A percentile compares a stretch with the other conserved stretches of the same genome.
Conservation (phyloP, 169 alveolate species). For the Plasmodium reichenowi region DNA sequence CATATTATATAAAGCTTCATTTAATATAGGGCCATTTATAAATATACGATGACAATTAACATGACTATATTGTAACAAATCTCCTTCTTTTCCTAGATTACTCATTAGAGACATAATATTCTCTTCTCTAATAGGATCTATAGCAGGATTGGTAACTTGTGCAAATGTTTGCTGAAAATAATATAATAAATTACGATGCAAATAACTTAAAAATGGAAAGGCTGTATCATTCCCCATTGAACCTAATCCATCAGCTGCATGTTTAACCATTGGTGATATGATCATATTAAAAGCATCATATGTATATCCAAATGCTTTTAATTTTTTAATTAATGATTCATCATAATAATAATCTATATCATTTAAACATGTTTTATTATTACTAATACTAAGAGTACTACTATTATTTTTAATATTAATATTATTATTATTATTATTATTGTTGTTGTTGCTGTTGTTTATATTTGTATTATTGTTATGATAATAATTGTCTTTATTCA, state of each 20-base stretch:
- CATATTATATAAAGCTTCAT: conserved; percentile 65
- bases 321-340: conserved; percentile 68
- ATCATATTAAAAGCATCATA: conserved; percentile 76
- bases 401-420: no score
- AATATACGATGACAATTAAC: conserved; percentile 67
- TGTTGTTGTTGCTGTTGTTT: no score
- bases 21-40: conserved; percentile 74
- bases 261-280: conserved; percentile 72
- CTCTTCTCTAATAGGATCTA: conserved; percentile 86
- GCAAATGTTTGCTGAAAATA: conserved; percentile 85
- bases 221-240: conserved; percentile 80
- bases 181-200: conserved; percentile 80
- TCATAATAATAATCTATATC: conserved; percentile 48
- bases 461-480: not conserved
- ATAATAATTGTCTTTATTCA: conserved; percentile 38
- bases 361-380: not conserved
- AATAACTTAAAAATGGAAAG: conserved; percentile 76
- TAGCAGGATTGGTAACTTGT: conserved; percentile 87
- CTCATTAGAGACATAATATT: conserved; percentile 84
- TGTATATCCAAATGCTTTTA: conserved; percentile 79
- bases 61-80: conserved; percentile 53
- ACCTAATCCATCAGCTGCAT: conserved; percentile 78
- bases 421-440: no score
- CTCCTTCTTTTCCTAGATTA: conserved; percentile 84
- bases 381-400: not conserved